phyloP scores from a whole-genome alignment of 2,329 filamentous ascomycete species.

The Fusarium tuaranense region DNA sequence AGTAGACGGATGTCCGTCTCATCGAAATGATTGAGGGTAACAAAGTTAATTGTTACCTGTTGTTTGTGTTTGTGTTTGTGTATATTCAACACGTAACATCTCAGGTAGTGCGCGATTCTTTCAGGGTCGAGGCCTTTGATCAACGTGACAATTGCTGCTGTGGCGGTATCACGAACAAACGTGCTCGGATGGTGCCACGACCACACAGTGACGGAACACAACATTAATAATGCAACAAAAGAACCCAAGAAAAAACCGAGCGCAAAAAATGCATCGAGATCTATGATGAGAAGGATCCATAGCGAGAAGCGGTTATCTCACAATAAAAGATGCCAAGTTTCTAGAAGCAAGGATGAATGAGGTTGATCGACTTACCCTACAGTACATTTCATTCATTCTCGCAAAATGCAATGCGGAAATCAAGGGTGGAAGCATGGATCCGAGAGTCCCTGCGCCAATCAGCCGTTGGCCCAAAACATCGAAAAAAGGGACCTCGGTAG shows the following conservation, averaged over 20 bases:
- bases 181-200: neutral
- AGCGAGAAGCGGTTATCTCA: neutral
- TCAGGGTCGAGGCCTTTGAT: neutral
- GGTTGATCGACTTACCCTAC: neutral
- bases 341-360: neutral
- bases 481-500: constrained; percentile 5
- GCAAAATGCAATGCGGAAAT: neutral
- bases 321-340: neutral
- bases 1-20: neutral
- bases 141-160: neutral
- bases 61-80: neutral
- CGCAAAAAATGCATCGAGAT: neutral
- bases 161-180: neutral
- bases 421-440: neutral
- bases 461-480: neutral
- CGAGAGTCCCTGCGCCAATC: neutral
- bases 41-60: neutral
- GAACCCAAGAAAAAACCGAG: neutral
- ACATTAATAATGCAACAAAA: neutral
- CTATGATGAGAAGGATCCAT: neutral
- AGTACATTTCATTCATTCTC: neutral
- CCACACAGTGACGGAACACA: neutral
- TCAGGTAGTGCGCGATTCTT: neutral
- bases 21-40: neutral
- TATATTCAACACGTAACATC: neutral